Evolutionary conservation across 2,329 filamentous ascomycete genomes (phyloP).

Genomic region (Aspergillus ustus): DNA sequence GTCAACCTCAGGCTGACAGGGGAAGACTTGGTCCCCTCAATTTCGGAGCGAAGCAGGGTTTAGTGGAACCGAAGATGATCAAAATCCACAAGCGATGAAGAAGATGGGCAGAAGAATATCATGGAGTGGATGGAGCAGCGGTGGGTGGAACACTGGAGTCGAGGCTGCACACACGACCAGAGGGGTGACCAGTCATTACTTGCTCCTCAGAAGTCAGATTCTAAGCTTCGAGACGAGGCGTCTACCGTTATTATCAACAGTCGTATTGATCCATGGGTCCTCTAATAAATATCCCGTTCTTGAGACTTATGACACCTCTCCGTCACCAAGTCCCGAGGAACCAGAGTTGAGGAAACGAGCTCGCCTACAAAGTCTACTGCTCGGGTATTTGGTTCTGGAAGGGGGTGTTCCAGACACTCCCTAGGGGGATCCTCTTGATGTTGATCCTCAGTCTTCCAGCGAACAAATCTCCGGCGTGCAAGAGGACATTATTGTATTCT

Average conservation of each 20-base stretch:
- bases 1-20: conserved; percentile 18
- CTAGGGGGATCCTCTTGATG: not conserved
- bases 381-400: conserved; percentile 9
- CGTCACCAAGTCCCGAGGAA: conserved; percentile 26
- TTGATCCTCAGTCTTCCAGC: conserved; percentile 1
- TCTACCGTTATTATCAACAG: not conserved
- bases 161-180: not conserved
- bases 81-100: conserved; percentile 5
- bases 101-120: conserved; percentile 8
- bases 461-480: conserved; percentile 3
- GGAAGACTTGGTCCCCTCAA: conserved; percentile 11
- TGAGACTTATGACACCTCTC: not conserved
- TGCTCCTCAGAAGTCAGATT: not conserved
- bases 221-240: not conserved
- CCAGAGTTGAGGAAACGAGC: conserved; percentile 12
- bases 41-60: conserved; percentile 8
- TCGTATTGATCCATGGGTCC: not conserved
- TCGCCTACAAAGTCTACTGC: not conserved
- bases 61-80: not conserved
- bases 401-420: not conserved
- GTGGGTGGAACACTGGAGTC: conserved; percentile 3
- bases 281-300: conserved; percentile 6
- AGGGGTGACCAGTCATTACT: not conserved
- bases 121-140: conserved; percentile 7
- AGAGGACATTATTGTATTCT: conserved; percentile 8